Base-by-base conservation (phyloP, 2,329 filamentous ascomycete genomes). In the Bisporella sp. region DNA sequence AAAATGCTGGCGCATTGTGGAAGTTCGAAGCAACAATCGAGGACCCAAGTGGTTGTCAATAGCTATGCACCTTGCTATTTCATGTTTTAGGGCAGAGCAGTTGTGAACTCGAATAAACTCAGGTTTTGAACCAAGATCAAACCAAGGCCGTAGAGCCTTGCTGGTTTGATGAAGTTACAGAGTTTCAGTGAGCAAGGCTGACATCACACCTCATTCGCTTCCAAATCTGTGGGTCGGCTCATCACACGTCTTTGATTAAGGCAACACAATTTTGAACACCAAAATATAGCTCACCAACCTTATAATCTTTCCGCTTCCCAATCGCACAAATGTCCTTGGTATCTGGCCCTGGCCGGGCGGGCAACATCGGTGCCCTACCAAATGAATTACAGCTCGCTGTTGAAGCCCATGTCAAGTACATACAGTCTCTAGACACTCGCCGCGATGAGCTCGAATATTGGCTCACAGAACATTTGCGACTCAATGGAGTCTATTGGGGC, bases 401-500 rank as follows among this genome's bases (percentile, higher is more conserved):
- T 33, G 59, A 64, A 39, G 74, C 77, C 28, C 93, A 99, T 68
- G 89, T 97, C 62, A 82, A 83, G 66, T 99, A 97, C 68, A 89
- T 99, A 60, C 89, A 95, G 70, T 89, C 86, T 64, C 78, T 99
- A 60, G 90, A 99, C 69, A 90, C 85, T 58, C 85, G 87, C 66
- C 90, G 87, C 72, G 90, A 97, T 75, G 89, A 96, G 70, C 84
- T 96, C 61, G 90, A 96, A 69, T 99, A 97, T 73, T 96, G 92
- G 87, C 77, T 97, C 66, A 99, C 93, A 11, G 92, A 99, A 70
- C 93, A 99, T 68, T 77, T 99, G 59, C 89, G 93, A 54, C 79
- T 99, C 51, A 96, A 93, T 67, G 93, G 93, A 42, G 80, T 99
- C 45, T 99, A 99, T 70, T 99, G 93, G 93, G 93, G 93, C 11